Evolutionary conservation across 1,284 basidiomycete species (phyloP).

Genomic region (Pascua sp.): DNA sequence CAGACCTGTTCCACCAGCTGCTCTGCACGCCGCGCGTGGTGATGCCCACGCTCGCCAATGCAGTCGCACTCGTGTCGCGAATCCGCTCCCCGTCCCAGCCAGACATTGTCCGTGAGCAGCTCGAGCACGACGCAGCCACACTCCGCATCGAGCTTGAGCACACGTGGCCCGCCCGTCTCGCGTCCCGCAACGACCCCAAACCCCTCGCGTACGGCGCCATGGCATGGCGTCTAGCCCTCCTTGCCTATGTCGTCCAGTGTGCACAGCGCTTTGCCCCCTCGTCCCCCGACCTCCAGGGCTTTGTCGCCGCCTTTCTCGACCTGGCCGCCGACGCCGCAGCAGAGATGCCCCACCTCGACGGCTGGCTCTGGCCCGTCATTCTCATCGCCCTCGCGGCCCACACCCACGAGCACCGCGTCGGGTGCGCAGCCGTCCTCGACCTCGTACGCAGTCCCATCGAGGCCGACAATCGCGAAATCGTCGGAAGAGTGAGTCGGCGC

Average conservation of each 20-base stretch:
- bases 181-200: neutral
- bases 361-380: constrained; percentile 7
- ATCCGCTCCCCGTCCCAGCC: neutral
- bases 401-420: neutral
- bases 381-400: constrained; percentile 5
- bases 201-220: constrained; percentile 7
- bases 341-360: constrained; percentile 6
- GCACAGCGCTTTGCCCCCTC: constrained; percentile 2
- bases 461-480: neutral
- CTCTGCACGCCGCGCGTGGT: constrained; percentile 3
- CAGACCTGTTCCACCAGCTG: constrained; percentile 8
- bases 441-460: neutral
- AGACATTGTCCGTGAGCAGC: constrained; percentile 5
- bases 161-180: constrained; percentile 6
- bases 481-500: neutral
- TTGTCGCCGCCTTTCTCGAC: constrained; percentile 1
- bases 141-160: constrained; percentile 9
- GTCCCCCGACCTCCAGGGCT: neutral
- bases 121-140: constrained; percentile 3
- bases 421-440: neutral
- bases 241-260: constrained; percentile 4
- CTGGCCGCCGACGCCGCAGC: neutral
- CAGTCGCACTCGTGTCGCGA: constrained; percentile 2
- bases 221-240: constrained; percentile 4
- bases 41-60: constrained; percentile 1